Evolutionary conservation across 495 filamentous ascomycete genomes (phyloP), one percentile per base, ranked within the genome.

Genomic region (Durotheca rogersii): DNA sequence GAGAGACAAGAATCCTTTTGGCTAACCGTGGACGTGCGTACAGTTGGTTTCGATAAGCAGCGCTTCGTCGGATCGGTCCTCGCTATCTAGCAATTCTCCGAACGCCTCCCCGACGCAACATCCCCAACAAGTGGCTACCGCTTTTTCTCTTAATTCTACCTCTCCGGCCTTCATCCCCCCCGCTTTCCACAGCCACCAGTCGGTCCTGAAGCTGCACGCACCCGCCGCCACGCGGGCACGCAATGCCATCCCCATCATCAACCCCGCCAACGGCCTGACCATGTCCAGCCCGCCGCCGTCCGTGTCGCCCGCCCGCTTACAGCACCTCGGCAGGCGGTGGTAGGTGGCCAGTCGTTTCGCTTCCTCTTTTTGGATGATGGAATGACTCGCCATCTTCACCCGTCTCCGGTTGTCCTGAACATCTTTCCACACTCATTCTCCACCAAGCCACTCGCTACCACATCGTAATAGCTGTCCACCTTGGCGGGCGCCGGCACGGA

Each of bases 231-330:
- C 87, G 47, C 88, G 94, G 67, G 83, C 85, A 56, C 88, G 92
- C 59, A 97, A 96, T 66, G 89, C 93, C 58, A 99, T 99, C 58
- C 94, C 93, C 12, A 99, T 99, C 67, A 86, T 99, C 72, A 96
- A 99, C 79, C 93, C 93, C 25, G 86, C 77, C 51, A 97, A 94
- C 23, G 90, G 93, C 53, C 81, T 92, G 71, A 82, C 81, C 55
- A 78, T 95, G 71, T 81, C 90, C 25, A 95, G 90, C 75, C 94
- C 93, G 56, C 92, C 93, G 2, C 86, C 81, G 39, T 95, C 89
- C 48, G 86, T 95, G 61, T 93, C 90, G 40, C 89, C 90, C 44
- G 83, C 76, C 65, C 80, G 89, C 75, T 86, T 92, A 85, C 87
- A 90, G 76, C 84, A 73, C 41, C 63, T 72, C 47, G 62, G 64